Evolutionary conservation across 1,139 yeast genomes (phyloP).

Genomic region (Geotrichum siamense): DNA sequence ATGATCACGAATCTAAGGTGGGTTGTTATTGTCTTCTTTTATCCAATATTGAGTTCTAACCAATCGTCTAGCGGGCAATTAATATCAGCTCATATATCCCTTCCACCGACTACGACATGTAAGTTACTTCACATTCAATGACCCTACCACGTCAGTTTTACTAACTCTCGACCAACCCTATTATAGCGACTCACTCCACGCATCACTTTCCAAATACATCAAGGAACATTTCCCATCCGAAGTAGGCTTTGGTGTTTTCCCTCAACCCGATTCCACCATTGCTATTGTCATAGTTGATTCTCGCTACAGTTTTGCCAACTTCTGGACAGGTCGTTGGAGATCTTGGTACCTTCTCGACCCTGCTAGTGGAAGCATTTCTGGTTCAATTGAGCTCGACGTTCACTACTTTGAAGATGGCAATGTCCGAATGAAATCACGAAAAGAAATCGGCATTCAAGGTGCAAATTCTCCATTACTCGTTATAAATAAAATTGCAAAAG

Average conservation of each 20-base stretch:
- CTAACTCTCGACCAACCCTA: constrained; percentile 14
- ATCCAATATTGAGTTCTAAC: neutral
- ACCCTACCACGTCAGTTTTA: constrained; percentile 12
- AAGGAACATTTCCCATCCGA: constrained; percentile 43
- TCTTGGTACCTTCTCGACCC: constrained; percentile 48
- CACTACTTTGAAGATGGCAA: constrained; percentile 97
- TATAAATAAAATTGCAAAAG: constrained; percentile 45
- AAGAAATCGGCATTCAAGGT: constrained; percentile 33
- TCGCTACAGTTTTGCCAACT: constrained; percentile 67
- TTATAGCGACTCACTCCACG: constrained; percentile 20
- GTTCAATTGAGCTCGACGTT: constrained; percentile 59
- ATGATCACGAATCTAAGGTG: constrained; percentile 46
- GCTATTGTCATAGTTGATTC: constrained; percentile 62
- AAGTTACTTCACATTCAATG: constrained; percentile 12
- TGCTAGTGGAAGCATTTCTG: constrained; percentile 39
- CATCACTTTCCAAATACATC: constrained; percentile 36
- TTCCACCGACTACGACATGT: constrained; percentile 15
- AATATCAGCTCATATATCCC: constrained; percentile 13
- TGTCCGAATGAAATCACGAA: constrained; percentile 62
- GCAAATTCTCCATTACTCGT: constrained; percentile 31
- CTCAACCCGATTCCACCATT: constrained; percentile 43
- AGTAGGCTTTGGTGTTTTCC: constrained; percentile 43
- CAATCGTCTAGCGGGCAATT: constrained; percentile 18
- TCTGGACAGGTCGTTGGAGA: constrained; percentile 86
- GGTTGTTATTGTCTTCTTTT: neutral